Percentiles rank a stretch among this genome's conserved stretches.
Evolutionary conservation across 208 protist species (phyloP).

Genomic region (Trypanosoma avium): DNA sequence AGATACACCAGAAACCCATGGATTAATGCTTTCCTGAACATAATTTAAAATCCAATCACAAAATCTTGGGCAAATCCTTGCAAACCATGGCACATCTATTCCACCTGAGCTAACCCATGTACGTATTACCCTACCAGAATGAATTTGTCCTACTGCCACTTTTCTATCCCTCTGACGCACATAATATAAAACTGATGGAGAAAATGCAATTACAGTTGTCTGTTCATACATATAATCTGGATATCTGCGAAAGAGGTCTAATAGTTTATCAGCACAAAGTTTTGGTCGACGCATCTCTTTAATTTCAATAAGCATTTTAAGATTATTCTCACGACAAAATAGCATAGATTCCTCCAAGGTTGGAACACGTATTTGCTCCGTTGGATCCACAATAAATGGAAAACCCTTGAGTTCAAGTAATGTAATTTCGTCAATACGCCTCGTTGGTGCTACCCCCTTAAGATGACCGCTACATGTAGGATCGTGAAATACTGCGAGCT

Average conservation of each 20-base stretch:
- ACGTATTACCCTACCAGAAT: slow-evolving; percentile 44
- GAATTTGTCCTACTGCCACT: slow-evolving; percentile 78
- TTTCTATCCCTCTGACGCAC: slow-evolving; percentile 58
- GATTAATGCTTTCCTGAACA: slow-evolving; percentile 55
- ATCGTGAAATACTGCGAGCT: slow-evolving; percentile 86
- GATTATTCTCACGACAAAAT: slow-evolving; percentile 74
- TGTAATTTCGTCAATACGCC: slow-evolving; percentile 68
- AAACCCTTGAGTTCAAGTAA: slow-evolving; percentile 73
- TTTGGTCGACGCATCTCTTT: slow-evolving; percentile 59
- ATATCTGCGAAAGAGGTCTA: slow-evolving; percentile 81
- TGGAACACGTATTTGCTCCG: slow-evolving; percentile 66
- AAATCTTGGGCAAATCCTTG: slow-evolving; percentile 52
- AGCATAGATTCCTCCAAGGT: slow-evolving; percentile 86
- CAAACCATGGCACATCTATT: slow-evolving; percentile 37
- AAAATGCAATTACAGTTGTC: slow-evolving; percentile 84
- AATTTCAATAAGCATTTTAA: slow-evolving; percentile 87
- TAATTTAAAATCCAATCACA: slow-evolving; percentile 44
- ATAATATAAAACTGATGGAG: slow-evolving; percentile 70
- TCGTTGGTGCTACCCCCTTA: slow-evolving; percentile 36
- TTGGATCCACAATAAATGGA: slow-evolving; percentile 63
- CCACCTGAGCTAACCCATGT: slow-evolving; percentile 23
- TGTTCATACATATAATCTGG: slow-evolving; percentile 88
- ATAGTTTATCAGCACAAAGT: slow-evolving; percentile 74
- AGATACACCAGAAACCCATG: slow-evolving; percentile 79
- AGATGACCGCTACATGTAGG: slow-evolving; percentile 45